Evolutionary conservation across 495 filamentous ascomycete genomes (phyloP), one percentile per base, ranked within the genome.

Genomic region (Podospora comata): DNA sequence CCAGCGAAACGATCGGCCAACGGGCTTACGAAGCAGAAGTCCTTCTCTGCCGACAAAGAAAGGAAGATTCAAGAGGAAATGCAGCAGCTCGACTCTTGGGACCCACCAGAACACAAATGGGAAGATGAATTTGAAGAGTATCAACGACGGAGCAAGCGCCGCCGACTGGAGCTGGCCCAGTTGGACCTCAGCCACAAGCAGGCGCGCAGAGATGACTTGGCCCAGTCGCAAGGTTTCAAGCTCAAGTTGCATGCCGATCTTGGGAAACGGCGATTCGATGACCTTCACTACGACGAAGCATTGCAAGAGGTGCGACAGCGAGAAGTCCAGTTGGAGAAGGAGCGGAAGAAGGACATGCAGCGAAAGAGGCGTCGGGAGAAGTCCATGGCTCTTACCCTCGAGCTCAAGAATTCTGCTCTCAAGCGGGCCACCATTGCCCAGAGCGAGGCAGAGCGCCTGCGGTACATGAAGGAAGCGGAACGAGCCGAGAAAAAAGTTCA

Each of bases 341-440:
- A 98, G 79, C 92, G 96, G 30, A 99, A 99, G 85, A 99, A 99
- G 81, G 95, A 98, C 70, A 97, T 97, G 91, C 95, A 99, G 74
- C 90, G 96, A 27, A 98, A 97, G 81, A 88, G 95, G 27, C 89
- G 95, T n/a, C 88, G 95, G 20, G 95, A 99, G 76, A 97, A 97
- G 80, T 96, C 95, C 13, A 90, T 97, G 76, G 90, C 91, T 16
- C 84, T 89, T 67, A 93, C 94, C 58, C 87, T 92, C 73, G 89
- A 93, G 72, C 94, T 96, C 79, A 91, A 94, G 70, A 83, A 89
- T 11, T 89, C 94, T 68, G 93, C 92, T 4, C 82, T 96, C 60
- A 84, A 87, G 62, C 89, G 90, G 64, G 93, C 93, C 2, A 85
- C 87, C 65, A 84, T 84, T 56, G 89, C 91, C 0, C 84, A 89